Evolutionary conservation across 371 early-diverging fungal genomes (phyloP), one percentile per base, ranked within the genome.

Genomic region (Fennellomyces sp.): DNA sequence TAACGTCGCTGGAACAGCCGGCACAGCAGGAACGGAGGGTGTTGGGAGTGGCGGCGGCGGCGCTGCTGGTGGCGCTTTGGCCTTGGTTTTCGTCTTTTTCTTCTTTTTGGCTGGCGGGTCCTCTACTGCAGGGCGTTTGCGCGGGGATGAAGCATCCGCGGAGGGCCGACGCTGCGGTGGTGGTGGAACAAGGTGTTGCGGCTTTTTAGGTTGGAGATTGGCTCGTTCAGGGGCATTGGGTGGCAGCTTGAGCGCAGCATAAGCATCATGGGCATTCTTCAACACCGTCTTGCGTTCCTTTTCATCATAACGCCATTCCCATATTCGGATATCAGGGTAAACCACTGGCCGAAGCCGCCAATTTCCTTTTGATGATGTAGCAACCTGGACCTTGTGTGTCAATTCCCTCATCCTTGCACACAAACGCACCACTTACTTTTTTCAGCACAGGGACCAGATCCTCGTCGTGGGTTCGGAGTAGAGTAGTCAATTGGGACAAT

Each of bases 291-390:
- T 72, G 12, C 78, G 62, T 42, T 76, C 76, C 56, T 70, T 72
- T 28, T 68, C 70, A 23, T 67, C 73, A 55, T 84, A 85, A 26
- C 56, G 68, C 88, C 88, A 87, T 38, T 76, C 72, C 47, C 73
- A 76, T 11, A 85, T 73, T 47, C 75, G 66, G 27, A 87, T 75
- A 33, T 80, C 77, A 35, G 61, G 70, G 61, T 77, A 87, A 6
- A 81, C 65, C 50, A 80, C 81, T 5, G 75, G 71, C 53, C 59
- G 69, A 39, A 87, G 64, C 13, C 72, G 42, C 78, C 81, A 86
- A 23, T 66, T 61, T 15, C 33, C 36, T n/a, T 64, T 61, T 17
- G 69, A 54, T 38, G 19, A 28, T 21, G 47, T 41, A 0, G 60
- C 63, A 28, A 64, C 57, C 60, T 60, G 45, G 13, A 21, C 12